A percentile compares a stretch with the other conserved stretches of the same genome.
Conservation (phyloP, 2,329 filamentous ascomycete species). For the Thelonectria blattea region DNA sequence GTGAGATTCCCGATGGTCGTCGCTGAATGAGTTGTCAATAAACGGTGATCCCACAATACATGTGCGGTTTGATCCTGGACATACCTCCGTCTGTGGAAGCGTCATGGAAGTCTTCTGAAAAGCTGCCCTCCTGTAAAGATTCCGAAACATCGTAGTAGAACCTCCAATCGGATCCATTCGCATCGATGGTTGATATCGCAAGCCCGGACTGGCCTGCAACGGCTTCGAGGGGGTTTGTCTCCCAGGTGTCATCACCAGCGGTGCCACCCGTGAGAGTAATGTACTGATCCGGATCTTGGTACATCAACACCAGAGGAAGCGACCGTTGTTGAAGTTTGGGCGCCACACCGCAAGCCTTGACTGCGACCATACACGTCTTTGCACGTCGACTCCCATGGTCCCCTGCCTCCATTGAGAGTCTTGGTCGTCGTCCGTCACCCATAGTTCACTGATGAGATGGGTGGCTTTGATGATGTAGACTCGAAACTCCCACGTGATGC, state of each 20-base stretch:
- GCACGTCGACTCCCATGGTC: neutral
- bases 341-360: neutral
- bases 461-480: no score
- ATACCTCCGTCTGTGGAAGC: no score
- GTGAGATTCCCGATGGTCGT: neutral
- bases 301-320: neutral
- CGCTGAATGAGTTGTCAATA: neutral
- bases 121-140: no score
- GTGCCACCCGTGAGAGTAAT: no score
- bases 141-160: no score
- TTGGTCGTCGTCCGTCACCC: neutral
- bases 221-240: neutral
- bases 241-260: neutral
- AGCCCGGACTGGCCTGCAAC: neutral
- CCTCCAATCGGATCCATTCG: no score
- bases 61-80: no score
- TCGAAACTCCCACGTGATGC: neutral
- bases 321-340: neutral
- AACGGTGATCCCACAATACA: no score
- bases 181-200: no score
- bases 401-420: neutral
- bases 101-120: no score
- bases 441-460: neutral
- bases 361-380: neutral
- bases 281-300: neutral